These are phyloP conservation scores for Aspergillus calidoustus DNA, from an alignment of 2,329 filamentous ascomycete genomes.

Conservation along the genomic window DNA sequence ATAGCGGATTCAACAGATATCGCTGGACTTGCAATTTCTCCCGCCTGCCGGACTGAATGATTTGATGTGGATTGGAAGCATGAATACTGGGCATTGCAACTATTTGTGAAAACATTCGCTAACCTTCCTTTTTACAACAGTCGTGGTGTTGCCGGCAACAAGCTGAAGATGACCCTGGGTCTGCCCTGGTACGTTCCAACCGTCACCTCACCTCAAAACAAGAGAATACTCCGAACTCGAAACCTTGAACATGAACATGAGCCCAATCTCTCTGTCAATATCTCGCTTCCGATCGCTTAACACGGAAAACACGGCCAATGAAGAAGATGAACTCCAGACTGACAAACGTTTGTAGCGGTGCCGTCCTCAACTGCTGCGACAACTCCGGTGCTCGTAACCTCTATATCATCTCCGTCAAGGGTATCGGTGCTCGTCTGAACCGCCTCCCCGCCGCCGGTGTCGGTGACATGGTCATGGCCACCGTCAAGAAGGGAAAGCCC, in stretches of 20 bases:
- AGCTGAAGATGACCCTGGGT: constrained; percentile 99
- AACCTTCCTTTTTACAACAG: constrained; percentile 43
- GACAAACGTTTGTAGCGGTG: constrained; percentile 67
- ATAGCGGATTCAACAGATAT: neutral
- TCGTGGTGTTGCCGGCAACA: constrained; percentile 93
- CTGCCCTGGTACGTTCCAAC: constrained; percentile 87
- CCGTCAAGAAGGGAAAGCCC: constrained; percentile 99
- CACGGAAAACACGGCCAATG: constrained; percentile 7
- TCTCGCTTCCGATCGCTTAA: constrained; percentile 11
- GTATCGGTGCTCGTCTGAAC: constrained; percentile 96
- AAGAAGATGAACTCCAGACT: constrained; percentile 25
- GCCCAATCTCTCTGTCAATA: constrained; percentile 5
- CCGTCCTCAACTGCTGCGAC: constrained; percentile 99
- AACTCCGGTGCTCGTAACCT: constrained; percentile 98
- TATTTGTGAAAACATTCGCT: constrained; percentile 19
- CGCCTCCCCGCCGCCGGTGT: constrained; percentile 96
- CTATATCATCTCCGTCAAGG: constrained; percentile 99
- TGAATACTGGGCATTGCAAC: neutral
- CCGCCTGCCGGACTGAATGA: neutral
- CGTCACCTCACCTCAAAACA: constrained; percentile 18
- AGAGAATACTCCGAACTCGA: constrained; percentile 13
- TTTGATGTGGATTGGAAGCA: neutral
- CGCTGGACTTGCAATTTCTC: neutral
- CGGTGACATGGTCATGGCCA: constrained; percentile 99
- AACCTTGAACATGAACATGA: constrained; percentile 22